Evolutionary conservation across 345 rosid genomes (phyloP), one percentile per base, ranked within the genome.

Genomic region (Pugionium dolabratum): DNA sequence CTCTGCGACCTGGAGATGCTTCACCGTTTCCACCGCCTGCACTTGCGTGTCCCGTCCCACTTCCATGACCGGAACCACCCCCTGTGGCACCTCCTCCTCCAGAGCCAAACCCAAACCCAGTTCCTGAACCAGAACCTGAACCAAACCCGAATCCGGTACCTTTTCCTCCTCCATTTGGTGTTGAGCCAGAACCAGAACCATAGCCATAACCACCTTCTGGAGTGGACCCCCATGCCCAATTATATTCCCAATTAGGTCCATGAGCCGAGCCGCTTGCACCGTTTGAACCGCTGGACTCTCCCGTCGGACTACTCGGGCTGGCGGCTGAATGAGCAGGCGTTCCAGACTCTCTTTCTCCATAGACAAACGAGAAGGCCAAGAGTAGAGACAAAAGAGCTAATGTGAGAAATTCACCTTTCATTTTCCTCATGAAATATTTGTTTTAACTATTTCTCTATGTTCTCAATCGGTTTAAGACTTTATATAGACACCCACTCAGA

Each of bases 141-240:
- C 98, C 98, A 53, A 10, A 85, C 29, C 96, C 96, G 45, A 32
- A 85, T 7, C 95, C 98, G 30, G 35, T 60, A 2, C 96, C 96
- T 64, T 74, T 79, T 4, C 89, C 95, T 28, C 77, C 81, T n/a
- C 96, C 98, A 66, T 61, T 79, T 0, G 93, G 93, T 2, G 96
- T 72, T 34, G 81, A 70, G 2, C 88, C 97, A 0, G 95, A 87
- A 34, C 98, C 98, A 0, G 93, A 86, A 2, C 98, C 98, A 43
- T 79, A 92, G 3, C 98, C 98, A 84, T 82, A 92, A 4, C 95
- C 93, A 25, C 81, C 79, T n/a, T 66, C 79, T 0, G 98, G 98
- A 18, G 75, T 73, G 0, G 97, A 89, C 1, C 97, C 98, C 91
- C 86, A 89, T 1, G 91, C 93, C 97, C 98, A 92, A 18, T 10